Conservation (phyloP, 192 early-diverging fungal genomes). For the Piromyces finnis region DNA sequence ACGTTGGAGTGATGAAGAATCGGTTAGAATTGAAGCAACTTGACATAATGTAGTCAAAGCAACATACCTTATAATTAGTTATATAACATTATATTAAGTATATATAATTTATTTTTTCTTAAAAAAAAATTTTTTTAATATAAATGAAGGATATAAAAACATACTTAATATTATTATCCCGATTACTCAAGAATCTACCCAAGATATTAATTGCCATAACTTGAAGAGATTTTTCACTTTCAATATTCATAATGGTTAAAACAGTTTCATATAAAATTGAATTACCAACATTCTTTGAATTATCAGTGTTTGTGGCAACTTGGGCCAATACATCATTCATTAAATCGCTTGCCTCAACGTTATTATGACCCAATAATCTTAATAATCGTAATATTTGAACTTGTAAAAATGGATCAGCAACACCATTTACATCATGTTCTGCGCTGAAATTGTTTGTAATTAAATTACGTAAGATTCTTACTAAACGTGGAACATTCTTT, state of each 20-base stretch:
- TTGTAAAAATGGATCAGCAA: constrained; percentile 93
- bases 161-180: constrained; percentile 93
- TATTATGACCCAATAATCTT: constrained; percentile 51
- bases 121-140: too few species aligned
- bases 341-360: constrained; percentile 63
- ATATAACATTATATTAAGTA: too few species aligned
- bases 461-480: constrained; percentile 75
- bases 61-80: constrained; percentile 60
- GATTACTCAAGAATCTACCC: constrained; percentile 83
- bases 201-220: constrained; percentile 96
- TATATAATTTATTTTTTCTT: too few species aligned
- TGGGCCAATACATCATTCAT: constrained; percentile 97
- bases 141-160: neutral
- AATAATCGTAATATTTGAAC: constrained; percentile 81
- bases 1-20: constrained; percentile 87
- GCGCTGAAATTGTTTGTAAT: constrained; percentile 70
- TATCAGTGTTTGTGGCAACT: constrained; percentile 89
- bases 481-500: constrained; percentile 59
- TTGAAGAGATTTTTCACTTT: constrained; percentile 73
- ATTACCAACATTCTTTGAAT: constrained; percentile 90
- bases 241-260: constrained; percentile 88
- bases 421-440: constrained; percentile 92
- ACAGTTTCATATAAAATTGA: constrained; percentile 96
- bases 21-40: constrained; percentile 34
- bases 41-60: constrained; percentile 91